Base-by-base conservation (phyloP, 371 early-diverging fungal genomes). In the Smittium mucronatum region DNA sequence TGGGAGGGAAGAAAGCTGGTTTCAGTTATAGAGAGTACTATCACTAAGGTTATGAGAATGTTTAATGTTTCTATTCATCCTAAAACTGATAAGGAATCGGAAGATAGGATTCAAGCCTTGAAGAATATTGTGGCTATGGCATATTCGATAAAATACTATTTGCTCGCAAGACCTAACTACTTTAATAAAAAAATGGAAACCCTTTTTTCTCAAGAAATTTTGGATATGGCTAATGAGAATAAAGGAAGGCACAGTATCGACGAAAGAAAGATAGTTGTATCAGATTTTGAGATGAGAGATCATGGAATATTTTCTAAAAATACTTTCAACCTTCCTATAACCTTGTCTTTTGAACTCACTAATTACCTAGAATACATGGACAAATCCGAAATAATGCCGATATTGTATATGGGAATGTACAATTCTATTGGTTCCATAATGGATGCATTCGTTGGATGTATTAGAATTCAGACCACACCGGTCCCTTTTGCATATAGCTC, bases 401-500 rank as follows among this genome's bases (percentile, higher is more conserved):
- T 11, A 11, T 5, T 47, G 5, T 47, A 47, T 47, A 21, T 47
- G 21, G 47, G 11, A 11, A 47, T 47, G 47, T 47, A 47, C 21
- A 47, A 5, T 21, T 47, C 47, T 47, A 21, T 47, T 11, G 21
- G 11, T 47, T 11, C 5, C 21, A 47, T 47, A 11, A 11, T 47
- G 11, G 21, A 47, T 21, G 65, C 75, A 58, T 67, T 87, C 29
- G 76, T 78, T 28, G 78, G 80, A 1, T 88, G 89, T 71, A 91
- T 92, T 77, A 82, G 93, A 34, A 89, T 93, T 70, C 73, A 88
- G 32, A 81, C 82, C 34, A 87, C 89, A 16, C 93, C 93, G 8
- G 88, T 92, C 71, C 93, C 93, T 2, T 70, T 87, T 63, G 92
- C 92, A 15, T 93, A 93, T 72, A 79, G 83, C 29, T 86, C 90